Conservation (phyloP, 1,284 basidiomycete species). For the Coniophora puteana region DNA sequence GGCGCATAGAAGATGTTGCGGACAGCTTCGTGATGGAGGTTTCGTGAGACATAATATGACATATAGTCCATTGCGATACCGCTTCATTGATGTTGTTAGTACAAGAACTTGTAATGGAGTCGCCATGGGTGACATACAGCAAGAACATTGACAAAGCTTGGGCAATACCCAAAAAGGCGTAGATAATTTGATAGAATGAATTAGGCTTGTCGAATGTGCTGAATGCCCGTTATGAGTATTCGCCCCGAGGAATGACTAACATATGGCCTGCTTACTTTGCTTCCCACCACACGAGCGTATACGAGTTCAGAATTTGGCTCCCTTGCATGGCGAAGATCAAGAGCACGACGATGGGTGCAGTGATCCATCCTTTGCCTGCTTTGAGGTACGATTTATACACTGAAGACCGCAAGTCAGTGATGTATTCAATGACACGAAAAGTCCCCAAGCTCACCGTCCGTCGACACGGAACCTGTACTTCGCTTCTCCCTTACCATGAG, state of each 20-base stretch:
- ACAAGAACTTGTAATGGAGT: background rate
- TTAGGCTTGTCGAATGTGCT: slow-evolving; percentile 47
- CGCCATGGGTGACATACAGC: slow-evolving; percentile 33
- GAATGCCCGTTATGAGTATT: background rate
- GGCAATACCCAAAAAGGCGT: slow-evolving; percentile 59
- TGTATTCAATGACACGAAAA: background rate
- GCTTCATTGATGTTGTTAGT: slow-evolving; percentile 29
- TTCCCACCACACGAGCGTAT: slow-evolving; percentile 75
- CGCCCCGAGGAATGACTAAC: background rate
- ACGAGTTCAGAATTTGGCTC: slow-evolving; percentile 49
- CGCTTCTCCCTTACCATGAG: slow-evolving; percentile 63
- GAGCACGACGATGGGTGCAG: slow-evolving; percentile 54
- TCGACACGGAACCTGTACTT: slow-evolving; percentile 62
- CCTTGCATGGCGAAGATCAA: slow-evolving; percentile 64
- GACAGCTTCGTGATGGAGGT: slow-evolving; percentile 53
- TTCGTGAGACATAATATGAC: slow-evolving; percentile 55
- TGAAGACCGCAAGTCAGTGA: too few relatives aligned
- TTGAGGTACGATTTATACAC: slow-evolving; percentile 70
- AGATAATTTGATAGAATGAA: slow-evolving; percentile 70
- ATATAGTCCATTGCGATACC: slow-evolving; percentile 54
- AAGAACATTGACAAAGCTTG: slow-evolving; percentile 65
- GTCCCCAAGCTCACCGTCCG: slow-evolving; percentile 36
- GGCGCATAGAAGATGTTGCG: slow-evolving; percentile 61
- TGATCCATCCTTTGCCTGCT: slow-evolving; percentile 58
- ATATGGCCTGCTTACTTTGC: slow-evolving; percentile 42